phyloP scores from a whole-genome alignment of 495 filamentous ascomycete genomes.

The Beverwykella pulmonaria region DNA sequence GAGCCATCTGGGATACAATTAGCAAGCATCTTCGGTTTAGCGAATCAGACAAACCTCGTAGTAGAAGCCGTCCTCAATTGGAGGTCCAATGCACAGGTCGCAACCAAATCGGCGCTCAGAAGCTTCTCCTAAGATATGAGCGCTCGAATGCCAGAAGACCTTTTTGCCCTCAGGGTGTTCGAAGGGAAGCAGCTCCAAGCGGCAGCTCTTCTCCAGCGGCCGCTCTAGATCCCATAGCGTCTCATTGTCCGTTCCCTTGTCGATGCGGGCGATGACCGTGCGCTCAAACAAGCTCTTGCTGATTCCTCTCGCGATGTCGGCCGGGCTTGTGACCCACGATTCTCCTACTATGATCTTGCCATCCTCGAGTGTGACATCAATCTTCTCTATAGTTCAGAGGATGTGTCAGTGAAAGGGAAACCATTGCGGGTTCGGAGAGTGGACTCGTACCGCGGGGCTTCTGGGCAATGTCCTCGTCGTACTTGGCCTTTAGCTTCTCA shows the following conservation, averaged over 20 bases:
- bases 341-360: slow-evolving; percentile 64
- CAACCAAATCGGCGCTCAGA: slow-evolving; percentile 87
- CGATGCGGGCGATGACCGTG: slow-evolving; percentile 79
- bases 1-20: slow-evolving; percentile 65
- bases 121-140: slow-evolving; percentile 92
- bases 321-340: slow-evolving; percentile 73
- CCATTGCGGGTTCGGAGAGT: not conserved
- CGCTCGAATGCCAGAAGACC: slow-evolving; percentile 92
- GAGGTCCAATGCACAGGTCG: slow-evolving; percentile 89
- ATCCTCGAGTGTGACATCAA: slow-evolving; percentile 67
- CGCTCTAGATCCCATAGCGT: slow-evolving; percentile 86
- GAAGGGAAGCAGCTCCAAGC: slow-evolving; percentile 79
- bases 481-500: slow-evolving; percentile 80
- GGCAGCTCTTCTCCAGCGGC: slow-evolving; percentile 80
- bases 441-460: slow-evolving; percentile 55
- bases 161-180: slow-evolving; percentile 78
- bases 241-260: slow-evolving; percentile 56
- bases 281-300: slow-evolving; percentile 72
- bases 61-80: slow-evolving; percentile 83
- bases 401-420: not conserved
- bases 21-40: slow-evolving; percentile 74
- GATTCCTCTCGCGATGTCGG: slow-evolving; percentile 65
- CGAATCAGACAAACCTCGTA: slow-evolving; percentile 18
- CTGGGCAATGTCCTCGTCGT: slow-evolving; percentile 68
- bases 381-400: slow-evolving; percentile 49